Conservation (phyloP, 192 early-diverging fungal genomes). For the Funneliformis geosporum region DNA sequence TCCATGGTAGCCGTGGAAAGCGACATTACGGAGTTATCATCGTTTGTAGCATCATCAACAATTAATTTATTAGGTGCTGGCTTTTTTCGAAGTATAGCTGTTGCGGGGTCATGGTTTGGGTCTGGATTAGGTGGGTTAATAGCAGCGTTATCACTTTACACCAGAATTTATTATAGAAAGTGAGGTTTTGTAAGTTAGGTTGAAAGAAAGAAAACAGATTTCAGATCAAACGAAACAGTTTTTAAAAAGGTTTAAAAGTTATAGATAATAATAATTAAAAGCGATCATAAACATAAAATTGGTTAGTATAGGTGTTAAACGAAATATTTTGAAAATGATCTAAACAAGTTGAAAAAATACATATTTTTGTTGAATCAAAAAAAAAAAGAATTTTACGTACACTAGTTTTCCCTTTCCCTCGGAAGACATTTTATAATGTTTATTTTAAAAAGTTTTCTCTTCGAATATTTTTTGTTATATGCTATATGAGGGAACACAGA, state of each 20-base stretch:
- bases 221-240: not conserved
- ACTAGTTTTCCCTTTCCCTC: slow-evolving; percentile 2
- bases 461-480: not conserved
- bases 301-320: no score
- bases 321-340: no score
- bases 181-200: not conserved
- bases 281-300: no score
- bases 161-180: not conserved
- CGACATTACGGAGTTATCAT: slow-evolving; percentile 95
- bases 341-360: no score
- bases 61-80: slow-evolving; percentile 97
- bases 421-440: slow-evolving; percentile 11
- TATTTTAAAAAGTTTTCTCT: not conserved
- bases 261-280: not conserved
- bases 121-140: slow-evolving; percentile 50
- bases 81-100: slow-evolving; percentile 95
- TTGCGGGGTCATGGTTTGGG: slow-evolving; percentile 81
- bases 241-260: not conserved
- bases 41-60: slow-evolving; percentile 95
- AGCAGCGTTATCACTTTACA: slow-evolving; percentile 56
- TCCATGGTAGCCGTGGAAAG: slow-evolving; percentile 94
- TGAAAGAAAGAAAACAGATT: not conserved
- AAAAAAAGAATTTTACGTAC: not conserved
- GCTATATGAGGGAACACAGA: no score
- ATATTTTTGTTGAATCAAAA: not conserved